Conservation (phyloP, 2,329 filamentous ascomycete species). For the Cladosporium sp. region DNA sequence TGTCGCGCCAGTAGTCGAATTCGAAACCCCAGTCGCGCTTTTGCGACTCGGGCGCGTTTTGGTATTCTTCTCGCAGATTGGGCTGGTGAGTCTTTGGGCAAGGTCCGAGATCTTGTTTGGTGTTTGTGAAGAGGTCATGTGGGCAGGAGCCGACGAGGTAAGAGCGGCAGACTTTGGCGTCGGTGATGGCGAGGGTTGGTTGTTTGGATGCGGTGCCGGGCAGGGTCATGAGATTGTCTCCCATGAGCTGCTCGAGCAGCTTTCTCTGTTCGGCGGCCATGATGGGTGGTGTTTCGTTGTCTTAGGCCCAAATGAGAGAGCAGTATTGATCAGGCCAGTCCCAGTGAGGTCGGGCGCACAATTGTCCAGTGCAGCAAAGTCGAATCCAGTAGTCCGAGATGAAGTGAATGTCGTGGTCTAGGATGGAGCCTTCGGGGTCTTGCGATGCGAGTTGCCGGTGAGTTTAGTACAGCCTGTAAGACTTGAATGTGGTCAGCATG, state of each 20-base stretch:
- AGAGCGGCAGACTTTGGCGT: conserved; percentile 91
- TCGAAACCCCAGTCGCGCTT: conserved; percentile 85
- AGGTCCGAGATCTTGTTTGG: conserved; percentile 91
- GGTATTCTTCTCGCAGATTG: conserved; percentile 84
- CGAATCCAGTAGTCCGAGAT: not conserved
- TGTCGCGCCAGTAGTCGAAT: conserved; percentile 93
- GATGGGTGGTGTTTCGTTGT: not conserved
- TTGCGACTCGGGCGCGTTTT: conserved; percentile 68
- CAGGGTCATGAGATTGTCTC: conserved; percentile 72
- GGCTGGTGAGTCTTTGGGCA: conserved; percentile 90
- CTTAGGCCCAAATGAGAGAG: not conserved
- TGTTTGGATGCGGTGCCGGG: conserved; percentile 70
- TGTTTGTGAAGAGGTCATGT: conserved; percentile 99
- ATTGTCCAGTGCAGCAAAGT: not conserved
- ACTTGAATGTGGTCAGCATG: not conserved
- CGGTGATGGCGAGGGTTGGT: conserved; percentile 81
- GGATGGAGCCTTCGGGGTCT: not conserved
- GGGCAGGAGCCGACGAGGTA: conserved; percentile 93
- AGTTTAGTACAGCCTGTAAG: not conserved
- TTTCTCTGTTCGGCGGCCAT: conserved; percentile 99
- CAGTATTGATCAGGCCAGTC: not conserved
- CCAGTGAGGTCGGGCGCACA: not conserved
- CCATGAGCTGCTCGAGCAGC: conserved; percentile 92
- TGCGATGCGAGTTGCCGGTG: not conserved
- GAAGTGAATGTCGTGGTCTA: not conserved